phyloP scores from a whole-genome alignment of 306 rosid genomes.

The Clitoria ternatea region DNA sequence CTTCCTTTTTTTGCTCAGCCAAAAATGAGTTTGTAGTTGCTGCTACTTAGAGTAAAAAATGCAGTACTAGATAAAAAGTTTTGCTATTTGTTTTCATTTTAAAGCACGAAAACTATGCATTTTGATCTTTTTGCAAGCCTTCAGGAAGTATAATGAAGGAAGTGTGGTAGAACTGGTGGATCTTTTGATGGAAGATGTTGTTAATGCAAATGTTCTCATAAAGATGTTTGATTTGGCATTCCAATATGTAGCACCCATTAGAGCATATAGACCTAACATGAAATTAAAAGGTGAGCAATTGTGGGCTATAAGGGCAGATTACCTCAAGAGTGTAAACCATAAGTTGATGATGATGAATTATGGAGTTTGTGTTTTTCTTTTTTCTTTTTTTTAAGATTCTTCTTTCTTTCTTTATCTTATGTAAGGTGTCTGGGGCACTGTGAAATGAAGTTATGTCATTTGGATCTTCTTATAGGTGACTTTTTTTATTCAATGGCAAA shows the following conservation, averaged over 20 bases:
- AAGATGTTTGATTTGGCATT: conserved; percentile 76
- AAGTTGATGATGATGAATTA: conserved; percentile 15
- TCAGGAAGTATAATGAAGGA: conserved; percentile 60
- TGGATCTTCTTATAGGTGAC: conserved; percentile 3
- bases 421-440: conserved; percentile 21
- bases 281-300: conserved; percentile 75
- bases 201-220: conserved; percentile 45
- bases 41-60: no score
- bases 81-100: not conserved
- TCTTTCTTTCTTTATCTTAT: conserved; percentile 7
- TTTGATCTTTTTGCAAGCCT: conserved; percentile 55
- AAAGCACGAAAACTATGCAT: not conserved
- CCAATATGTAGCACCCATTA: conserved; percentile 79
- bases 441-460: conserved; percentile 22
- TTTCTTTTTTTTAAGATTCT: not conserved
- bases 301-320: conserved; percentile 86
- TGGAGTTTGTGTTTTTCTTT: not conserved
- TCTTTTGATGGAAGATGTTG: conserved; percentile 65
- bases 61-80: not conserved
- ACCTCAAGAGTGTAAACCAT: conserved; percentile 52
- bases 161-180: conserved; percentile 54
- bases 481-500: not conserved
- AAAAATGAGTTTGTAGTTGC: not conserved
- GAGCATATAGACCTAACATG: conserved; percentile 86
- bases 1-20: not conserved